Percentiles rank a stretch among this genome's conserved stretches.
These are phyloP conservation scores for Penicillium turbatum DNA, from an alignment of 495 filamentous ascomycete species.

Conservation along the genomic window DNA sequence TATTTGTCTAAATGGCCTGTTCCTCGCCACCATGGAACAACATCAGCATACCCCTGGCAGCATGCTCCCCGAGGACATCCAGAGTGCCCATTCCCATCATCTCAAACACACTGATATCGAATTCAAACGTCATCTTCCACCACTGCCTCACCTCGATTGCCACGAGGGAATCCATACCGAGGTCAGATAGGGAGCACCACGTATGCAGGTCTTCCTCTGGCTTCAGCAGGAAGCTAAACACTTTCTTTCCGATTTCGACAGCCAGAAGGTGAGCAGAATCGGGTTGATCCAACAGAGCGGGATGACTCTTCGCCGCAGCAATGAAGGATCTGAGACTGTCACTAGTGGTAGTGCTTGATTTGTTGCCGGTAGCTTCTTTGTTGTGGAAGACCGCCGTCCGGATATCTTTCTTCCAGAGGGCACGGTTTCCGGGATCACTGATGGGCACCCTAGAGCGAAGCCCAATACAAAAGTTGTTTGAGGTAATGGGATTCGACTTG, in stretches of 20 bases:
- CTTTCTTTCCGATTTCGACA: conserved; percentile 42
- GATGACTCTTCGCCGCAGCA: conserved; percentile 2
- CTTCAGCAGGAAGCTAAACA: conserved; percentile 27
- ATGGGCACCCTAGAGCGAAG: conserved; percentile 2
- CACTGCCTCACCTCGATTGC: conserved; percentile 43
- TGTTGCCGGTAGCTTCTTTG: background rate
- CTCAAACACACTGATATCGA: conserved; percentile 46
- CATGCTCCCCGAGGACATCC: background rate
- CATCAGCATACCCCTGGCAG: background rate
- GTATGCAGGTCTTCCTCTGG: conserved; percentile 29
- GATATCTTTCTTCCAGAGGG: conserved; percentile 21
- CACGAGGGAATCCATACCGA: conserved; percentile 46
- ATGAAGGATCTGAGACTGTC: conserved; percentile 15
- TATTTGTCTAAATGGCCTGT: too few relatives aligned
- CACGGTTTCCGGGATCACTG: conserved; percentile 9
- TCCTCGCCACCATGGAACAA: background rate
- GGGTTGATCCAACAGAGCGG: background rate
- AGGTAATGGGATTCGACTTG: background rate
- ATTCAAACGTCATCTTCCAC: conserved; percentile 28
- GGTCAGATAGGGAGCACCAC: conserved; percentile 27
- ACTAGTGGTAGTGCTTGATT: background rate
- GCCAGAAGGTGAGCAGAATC: conserved; percentile 33
- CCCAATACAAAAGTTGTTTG: conserved; percentile 10
- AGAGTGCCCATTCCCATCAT: conserved; percentile 50
- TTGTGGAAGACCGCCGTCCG: conserved; percentile 31